A percentile compares a stretch with the other conserved stretches of the same genome.
These are phyloP conservation scores for Alternaria consortialis DNA, from an alignment of 2,329 filamentous ascomycete species.

Conservation along the genomic window DNA sequence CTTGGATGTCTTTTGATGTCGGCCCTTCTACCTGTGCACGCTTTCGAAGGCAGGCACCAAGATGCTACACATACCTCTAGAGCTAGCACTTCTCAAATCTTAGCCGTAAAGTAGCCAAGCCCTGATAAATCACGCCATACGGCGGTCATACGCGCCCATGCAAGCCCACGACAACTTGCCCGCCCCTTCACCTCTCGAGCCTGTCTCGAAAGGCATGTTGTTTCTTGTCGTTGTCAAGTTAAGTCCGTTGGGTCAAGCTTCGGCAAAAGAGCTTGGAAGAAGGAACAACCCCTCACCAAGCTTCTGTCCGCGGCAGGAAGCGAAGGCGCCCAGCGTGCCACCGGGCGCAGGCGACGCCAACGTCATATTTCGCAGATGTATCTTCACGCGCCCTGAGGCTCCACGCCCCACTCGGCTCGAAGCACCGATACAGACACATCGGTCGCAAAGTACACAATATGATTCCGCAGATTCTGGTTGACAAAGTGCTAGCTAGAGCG, in stretches of 20 bases:
- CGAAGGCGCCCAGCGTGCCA: constrained; percentile 3
- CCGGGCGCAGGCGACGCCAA: background rate
- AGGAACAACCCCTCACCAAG: constrained; percentile 12
- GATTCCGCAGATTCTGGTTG: constrained; percentile 64
- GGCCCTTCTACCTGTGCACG: too few species aligned
- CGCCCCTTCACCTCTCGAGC: background rate
- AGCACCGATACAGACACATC: background rate
- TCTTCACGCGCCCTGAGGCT: background rate
- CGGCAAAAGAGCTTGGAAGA: background rate
- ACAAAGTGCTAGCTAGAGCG: constrained; percentile 37
- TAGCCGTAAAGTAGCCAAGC: background rate
- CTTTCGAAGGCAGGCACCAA: background rate
- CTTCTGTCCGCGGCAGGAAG: constrained; percentile 13
- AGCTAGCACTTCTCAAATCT: background rate
- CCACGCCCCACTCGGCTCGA: background rate
- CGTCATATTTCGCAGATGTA: background rate
- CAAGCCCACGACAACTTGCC: background rate
- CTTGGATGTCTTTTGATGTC: background rate
- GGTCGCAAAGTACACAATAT: constrained; percentile 4
- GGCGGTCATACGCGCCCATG: background rate
- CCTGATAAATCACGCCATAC: background rate
- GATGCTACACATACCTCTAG: background rate
- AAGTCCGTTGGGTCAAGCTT: constrained; percentile 1
- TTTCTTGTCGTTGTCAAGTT: background rate
- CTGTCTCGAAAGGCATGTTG: too few species aligned